These are phyloP conservation scores for Coemansia sp. DNA, from an alignment of 192 early-diverging fungal species.

Conservation along the genomic window DNA sequence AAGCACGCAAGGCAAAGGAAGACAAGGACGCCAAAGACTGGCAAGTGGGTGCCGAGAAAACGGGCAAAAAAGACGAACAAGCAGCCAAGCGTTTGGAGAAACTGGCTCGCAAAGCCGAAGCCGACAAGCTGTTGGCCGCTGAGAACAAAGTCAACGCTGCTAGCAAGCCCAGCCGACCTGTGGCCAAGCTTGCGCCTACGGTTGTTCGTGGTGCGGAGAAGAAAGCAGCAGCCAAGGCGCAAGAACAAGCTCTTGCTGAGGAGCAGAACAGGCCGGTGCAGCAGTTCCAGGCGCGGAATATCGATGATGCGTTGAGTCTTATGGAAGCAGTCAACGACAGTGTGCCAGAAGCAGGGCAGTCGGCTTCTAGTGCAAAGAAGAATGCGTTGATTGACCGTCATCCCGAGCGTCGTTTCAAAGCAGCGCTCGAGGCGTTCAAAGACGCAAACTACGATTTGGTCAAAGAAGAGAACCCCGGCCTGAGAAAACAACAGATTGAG, in stretches of 20 bases:
- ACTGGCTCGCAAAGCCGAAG: slow-evolving; percentile 58
- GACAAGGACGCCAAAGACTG: slow-evolving; percentile 60
- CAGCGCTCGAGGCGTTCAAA: slow-evolving; percentile 65
- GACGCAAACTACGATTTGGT: slow-evolving; percentile 71
- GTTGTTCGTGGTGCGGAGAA: slow-evolving; percentile 23
- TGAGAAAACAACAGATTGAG: slow-evolving; percentile 74
- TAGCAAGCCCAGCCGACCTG: slow-evolving; percentile 8
- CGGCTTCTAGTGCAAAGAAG: slow-evolving; percentile 18
- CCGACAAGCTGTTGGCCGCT: slow-evolving; percentile 56
- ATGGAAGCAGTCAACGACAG: slow-evolving; percentile 50
- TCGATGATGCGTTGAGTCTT: slow-evolving; percentile 85
- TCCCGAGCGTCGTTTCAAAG: slow-evolving; percentile 83
- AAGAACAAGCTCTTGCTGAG: slow-evolving; percentile 8
- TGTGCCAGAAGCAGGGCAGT: slow-evolving; percentile 8
- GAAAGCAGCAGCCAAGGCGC: slow-evolving; percentile 15
- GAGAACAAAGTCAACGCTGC: slow-evolving; percentile 57
- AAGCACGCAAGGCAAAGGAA: slow-evolving; percentile 56
- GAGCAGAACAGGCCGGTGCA: slow-evolving; percentile 46
- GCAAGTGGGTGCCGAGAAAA: slow-evolving; percentile 64
- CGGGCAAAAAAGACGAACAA: slow-evolving; percentile 62
- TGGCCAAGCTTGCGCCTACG: slow-evolving; percentile 13
- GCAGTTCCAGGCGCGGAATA: slow-evolving; percentile 71
- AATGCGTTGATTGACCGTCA: slow-evolving; percentile 74
- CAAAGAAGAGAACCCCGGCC: slow-evolving; percentile 74
- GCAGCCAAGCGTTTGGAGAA: slow-evolving; percentile 56